Evolutionary conservation across 2,329 filamentous ascomycete species (phyloP).

Genomic region (Sporothrix luriei): DNA sequence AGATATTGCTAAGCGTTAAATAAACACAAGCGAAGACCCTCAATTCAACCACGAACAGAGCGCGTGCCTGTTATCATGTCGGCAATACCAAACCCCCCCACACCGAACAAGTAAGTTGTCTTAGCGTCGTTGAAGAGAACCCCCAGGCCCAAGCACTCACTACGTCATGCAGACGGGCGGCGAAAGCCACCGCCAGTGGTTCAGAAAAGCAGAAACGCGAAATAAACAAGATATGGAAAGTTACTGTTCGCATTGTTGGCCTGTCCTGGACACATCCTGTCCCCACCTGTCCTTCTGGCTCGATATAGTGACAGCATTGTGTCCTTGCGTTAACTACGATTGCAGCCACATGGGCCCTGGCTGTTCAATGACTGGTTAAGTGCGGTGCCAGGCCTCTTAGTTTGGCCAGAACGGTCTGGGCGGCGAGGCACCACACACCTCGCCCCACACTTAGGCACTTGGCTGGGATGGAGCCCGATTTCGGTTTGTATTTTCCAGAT

Average conservation of each 20-base stretch:
- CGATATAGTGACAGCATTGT: not conserved
- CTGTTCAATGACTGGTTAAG: not conserved
- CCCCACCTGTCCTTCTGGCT: no score
- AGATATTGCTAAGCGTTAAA: not conserved
- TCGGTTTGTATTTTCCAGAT: not conserved
- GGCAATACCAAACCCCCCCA: no score
- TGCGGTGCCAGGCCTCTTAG: not conserved
- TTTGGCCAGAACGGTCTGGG: not conserved
- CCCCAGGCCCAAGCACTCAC: no score
- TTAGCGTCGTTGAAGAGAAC: no score
- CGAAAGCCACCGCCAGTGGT: no score
- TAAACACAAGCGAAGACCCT: not conserved
- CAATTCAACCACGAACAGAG: not conserved
- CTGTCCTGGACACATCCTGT: no score
- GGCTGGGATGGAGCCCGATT: not conserved
- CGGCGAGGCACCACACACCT: not conserved
- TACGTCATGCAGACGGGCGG: no score
- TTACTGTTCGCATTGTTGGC: no score
- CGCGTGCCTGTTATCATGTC: no score
- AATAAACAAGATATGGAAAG: no score
- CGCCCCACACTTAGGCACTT: constrained; percentile 2
- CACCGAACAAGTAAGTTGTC: no score
- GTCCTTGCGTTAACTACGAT: not conserved
- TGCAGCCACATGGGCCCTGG: not conserved
- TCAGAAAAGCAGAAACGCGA: no score